Percentiles rank a stretch among this genome's conserved stretches.
phyloP scores from a whole-genome alignment of 495 filamentous ascomycete genomes.

The Aspergillus haitiensis region DNA sequence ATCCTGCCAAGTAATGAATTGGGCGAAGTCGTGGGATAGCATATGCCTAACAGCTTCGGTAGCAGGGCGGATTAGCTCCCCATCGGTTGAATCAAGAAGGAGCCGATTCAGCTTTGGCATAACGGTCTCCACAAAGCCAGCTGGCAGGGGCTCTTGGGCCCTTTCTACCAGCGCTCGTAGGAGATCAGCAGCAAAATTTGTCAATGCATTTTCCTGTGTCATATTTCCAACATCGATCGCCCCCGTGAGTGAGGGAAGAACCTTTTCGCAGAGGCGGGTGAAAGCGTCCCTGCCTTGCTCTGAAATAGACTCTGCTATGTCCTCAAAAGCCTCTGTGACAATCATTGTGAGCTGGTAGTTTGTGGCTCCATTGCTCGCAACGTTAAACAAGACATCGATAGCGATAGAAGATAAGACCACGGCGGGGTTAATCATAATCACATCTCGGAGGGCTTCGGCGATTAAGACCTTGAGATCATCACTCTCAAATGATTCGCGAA shows the following conservation, averaged over 20 bases:
- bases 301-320: slow-evolving; percentile 68
- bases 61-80: slow-evolving; percentile 82
- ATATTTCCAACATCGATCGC: slow-evolving; percentile 85
- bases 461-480: slow-evolving; percentile 91
- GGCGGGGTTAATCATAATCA: slow-evolving; percentile 72
- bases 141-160: slow-evolving; percentile 77
- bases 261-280: slow-evolving; percentile 77
- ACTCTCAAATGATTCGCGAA: slow-evolving; percentile 76
- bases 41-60: slow-evolving; percentile 85
- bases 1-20: slow-evolving; percentile 79
- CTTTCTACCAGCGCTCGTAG: slow-evolving; percentile 78
- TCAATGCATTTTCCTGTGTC: slow-evolving; percentile 78
- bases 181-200: slow-evolving; percentile 81
- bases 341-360: slow-evolving; percentile 85
- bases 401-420: slow-evolving; percentile 70
- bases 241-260: slow-evolving; percentile 80
- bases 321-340: slow-evolving; percentile 87
- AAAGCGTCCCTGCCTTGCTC: slow-evolving; percentile 67
- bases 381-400: slow-evolving; percentile 81
- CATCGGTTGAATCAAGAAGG: slow-evolving; percentile 75
- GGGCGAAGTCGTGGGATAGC: slow-evolving; percentile 79
- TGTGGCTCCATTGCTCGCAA: slow-evolving; percentile 81
- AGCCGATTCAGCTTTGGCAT: slow-evolving; percentile 85
- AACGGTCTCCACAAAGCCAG: slow-evolving; percentile 78
- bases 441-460: slow-evolving; percentile 81